Conservation (phyloP, 257 asterid genomes). For the Orobanche coerulescens region DNA sequence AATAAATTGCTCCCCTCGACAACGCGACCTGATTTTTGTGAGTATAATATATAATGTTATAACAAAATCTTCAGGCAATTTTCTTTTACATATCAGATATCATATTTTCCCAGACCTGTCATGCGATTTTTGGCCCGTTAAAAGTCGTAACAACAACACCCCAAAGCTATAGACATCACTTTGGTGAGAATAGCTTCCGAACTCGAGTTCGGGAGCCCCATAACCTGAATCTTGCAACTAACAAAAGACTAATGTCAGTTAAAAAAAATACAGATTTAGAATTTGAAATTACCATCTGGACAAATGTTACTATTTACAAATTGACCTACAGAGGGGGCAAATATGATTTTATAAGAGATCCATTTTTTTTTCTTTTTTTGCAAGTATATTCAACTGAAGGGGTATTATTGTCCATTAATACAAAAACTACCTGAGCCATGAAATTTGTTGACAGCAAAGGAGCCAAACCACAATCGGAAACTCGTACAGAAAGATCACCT, state of each 20-base stretch:
- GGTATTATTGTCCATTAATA: not conserved
- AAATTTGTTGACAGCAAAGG: constrained; percentile 51
- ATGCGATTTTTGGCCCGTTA: constrained; percentile 73
- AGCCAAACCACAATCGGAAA: constrained; percentile 82
- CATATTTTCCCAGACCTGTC: constrained; percentile 54
- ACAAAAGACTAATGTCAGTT: constrained; percentile 21
- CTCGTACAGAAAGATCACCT: constrained; percentile 50
- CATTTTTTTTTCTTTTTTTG: too few species aligned
- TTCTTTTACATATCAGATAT: not conserved
- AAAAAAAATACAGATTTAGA: not conserved
- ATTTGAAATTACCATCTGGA: too few species aligned
- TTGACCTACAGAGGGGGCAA: not conserved
- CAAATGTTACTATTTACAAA: not conserved
- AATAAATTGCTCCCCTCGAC: constrained; percentile 69
- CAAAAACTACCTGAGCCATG: constrained; percentile 44
- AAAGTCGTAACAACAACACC: constrained; percentile 74
- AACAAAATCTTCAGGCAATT: too few species aligned
- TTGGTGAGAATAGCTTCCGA: constrained; percentile 59
- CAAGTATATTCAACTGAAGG: not conserved
- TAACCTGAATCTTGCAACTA: constrained; percentile 86
- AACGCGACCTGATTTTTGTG: constrained; percentile 42
- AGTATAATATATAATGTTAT: not conserved
- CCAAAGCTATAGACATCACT: constrained; percentile 97
- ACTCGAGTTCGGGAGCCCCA: constrained; percentile 90
- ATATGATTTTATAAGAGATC: too few species aligned